Evolutionary conservation across 352 stramenopile genomes (phyloP), one percentile per base, ranked within the genome.

Genomic region (Globisporangium uncinulatum): DNA sequence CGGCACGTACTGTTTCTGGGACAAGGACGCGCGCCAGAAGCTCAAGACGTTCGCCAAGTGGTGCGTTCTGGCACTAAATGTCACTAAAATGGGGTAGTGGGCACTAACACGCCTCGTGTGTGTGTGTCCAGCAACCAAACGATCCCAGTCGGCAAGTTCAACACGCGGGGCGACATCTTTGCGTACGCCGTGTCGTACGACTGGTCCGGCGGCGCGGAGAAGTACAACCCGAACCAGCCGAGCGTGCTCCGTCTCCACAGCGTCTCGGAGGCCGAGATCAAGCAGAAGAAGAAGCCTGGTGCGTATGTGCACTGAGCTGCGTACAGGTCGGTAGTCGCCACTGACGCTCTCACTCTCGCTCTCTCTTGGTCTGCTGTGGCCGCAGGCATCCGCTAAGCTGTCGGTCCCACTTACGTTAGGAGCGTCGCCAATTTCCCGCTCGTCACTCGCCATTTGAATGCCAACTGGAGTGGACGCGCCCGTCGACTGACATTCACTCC

Each of bases 1-100:
- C 67, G 95, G 95, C 49, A 93, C 96, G 42, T 98, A 97, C 60
- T 98, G 95, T 69, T 99, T 99, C 75, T 99, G 97, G 97, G 96
- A 99, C 79, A 98, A 98, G 74, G 95, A 99, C 65, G 97, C 94
- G 19, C 97, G 97, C 36, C 94, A 99, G 71, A 88, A 96, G 59
- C 84, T 99, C 52, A 99, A 98, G 77, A 74, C 71, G 9, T 95
- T 94, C 52, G 68, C 66, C 57, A 94, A 91, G 76, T 78, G 72
- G 78, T 90, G 73, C 34, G 72, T 61, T 5, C 32, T 52, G 24
- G 24, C 24, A 29, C 24, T 29, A 29, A 4, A 29, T 29, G 24
- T 29, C 24, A 29, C 24, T 29, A 29, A 29, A 29, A 29, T 4
- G 24, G 24, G 24, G 24, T 1, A 29, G 4, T 29, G 24, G 24